phyloP scores from a whole-genome alignment of 2,329 filamentous ascomycete species.

The Claviceps monticola region DNA sequence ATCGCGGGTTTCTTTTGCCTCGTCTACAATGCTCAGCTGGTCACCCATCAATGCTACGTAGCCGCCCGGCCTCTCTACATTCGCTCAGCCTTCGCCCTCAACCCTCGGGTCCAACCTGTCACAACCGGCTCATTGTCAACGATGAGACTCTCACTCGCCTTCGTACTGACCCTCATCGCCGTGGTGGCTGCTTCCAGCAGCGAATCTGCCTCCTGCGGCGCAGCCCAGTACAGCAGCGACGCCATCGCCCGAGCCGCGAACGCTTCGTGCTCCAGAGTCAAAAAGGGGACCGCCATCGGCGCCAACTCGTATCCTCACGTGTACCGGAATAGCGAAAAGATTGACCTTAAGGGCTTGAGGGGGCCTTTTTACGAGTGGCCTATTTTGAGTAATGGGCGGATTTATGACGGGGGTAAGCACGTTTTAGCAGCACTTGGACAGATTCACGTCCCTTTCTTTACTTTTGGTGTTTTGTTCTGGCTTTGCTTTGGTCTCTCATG shows the following conservation, averaged over 20 bases:
- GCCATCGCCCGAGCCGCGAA: constrained; percentile 34
- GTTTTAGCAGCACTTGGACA: constrained; percentile 1
- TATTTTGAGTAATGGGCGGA: constrained; percentile 30
- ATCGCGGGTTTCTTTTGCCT: no score
- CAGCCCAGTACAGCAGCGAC: constrained; percentile 30
- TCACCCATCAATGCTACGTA: no score
- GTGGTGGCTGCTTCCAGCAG: constrained; percentile 5
- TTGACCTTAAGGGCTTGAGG: constrained; percentile 37
- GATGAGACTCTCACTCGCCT: constrained; percentile 4
- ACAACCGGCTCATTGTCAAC: not conserved
- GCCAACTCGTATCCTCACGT: constrained; percentile 37
- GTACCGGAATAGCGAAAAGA: constrained; percentile 50
- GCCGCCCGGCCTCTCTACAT: no score
- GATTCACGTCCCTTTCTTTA: not conserved
- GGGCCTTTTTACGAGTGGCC: constrained; percentile 54
- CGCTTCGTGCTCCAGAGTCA: constrained; percentile 37
- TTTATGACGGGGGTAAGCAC: constrained; percentile 40
- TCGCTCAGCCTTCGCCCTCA: no score
- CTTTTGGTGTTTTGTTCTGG: not conserved
- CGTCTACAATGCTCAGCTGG: no score
- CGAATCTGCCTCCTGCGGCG: constrained; percentile 34
- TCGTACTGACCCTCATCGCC: constrained; percentile 7
- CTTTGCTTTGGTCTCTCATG: no score
- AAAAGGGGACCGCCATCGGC: constrained; percentile 22
- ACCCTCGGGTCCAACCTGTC: no score